Percentiles rank a stretch among this genome's conserved stretches.
Evolutionary conservation across 2,329 filamentous ascomycete genomes (phyloP).

Genomic region (Cylindrodendrum hubeiense): DNA sequence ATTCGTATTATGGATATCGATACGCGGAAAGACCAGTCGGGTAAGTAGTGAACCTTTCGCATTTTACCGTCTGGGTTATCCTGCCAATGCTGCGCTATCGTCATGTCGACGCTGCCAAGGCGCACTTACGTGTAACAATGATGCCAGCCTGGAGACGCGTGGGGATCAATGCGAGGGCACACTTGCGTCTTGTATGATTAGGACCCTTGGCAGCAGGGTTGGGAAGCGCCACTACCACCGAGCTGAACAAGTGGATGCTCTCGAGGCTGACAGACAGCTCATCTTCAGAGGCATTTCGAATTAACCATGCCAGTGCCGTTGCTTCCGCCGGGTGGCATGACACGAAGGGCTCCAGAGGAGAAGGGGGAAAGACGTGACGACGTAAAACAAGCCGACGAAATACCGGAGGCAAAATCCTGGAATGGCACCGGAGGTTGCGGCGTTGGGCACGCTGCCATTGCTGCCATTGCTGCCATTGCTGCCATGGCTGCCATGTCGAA

Average conservation of each 20-base stretch:
- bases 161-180: slow-evolving; percentile 6
- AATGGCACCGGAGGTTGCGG: background rate
- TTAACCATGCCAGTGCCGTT: background rate
- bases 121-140: background rate
- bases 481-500: slow-evolving; percentile 10
- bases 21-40: background rate
- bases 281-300: slow-evolving; percentile 1
- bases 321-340: slow-evolving; percentile 7
- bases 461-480: too few relatives aligned
- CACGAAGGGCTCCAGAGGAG: background rate
- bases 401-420: background rate
- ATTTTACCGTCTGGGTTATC: background rate
- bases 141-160: background rate
- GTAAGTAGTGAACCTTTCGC: background rate
- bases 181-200: slow-evolving; percentile 3
- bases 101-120: slow-evolving; percentile 1
- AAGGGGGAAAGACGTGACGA: background rate
- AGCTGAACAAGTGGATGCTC: slow-evolving; percentile 13
- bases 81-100: background rate
- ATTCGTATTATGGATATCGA: background rate
- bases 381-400: background rate
- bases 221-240: slow-evolving; percentile 7
- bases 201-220: slow-evolving; percentile 10
- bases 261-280: slow-evolving; percentile 2
- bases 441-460: too few relatives aligned